These are phyloP conservation scores for Fragilaria crotonensis DNA, from an alignment of 108 stramenopile species.

Conservation along the genomic window DNA sequence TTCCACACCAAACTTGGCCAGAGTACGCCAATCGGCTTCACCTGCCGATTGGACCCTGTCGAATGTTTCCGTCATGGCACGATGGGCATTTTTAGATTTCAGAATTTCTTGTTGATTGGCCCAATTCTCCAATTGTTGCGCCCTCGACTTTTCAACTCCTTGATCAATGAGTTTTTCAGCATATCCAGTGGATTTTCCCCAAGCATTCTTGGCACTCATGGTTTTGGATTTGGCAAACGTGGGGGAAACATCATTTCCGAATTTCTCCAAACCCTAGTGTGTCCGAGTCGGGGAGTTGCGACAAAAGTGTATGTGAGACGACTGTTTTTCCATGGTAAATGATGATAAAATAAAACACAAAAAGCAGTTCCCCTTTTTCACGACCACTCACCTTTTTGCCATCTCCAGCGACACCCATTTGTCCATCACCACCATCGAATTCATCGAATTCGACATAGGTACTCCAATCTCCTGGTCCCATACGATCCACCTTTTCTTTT, in stretches of 20 bases:
- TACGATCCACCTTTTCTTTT: conserved; percentile 38
- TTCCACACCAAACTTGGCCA: conserved; percentile 76
- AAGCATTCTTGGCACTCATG: conserved; percentile 76
- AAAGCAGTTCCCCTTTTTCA: no score
- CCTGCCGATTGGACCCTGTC: conserved; percentile 22
- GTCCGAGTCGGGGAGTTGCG: no score
- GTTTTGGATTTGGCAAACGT: conserved; percentile 47
- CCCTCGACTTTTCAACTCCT: conserved; percentile 59
- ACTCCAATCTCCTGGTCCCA: conserved; percentile 52
- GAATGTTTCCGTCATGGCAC: conserved; percentile 58
- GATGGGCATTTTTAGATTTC: conserved; percentile 31
- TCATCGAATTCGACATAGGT: conserved; percentile 73
- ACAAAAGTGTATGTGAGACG: no score
- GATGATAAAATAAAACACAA: background rate
- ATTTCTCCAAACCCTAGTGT: conserved; percentile 14
- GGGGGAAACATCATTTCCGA: conserved; percentile 18
- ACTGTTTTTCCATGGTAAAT: background rate
- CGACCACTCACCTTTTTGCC: no score
- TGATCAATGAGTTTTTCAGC: conserved; percentile 47
- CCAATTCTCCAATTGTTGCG: conserved; percentile 86
- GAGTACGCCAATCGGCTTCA: conserved; percentile 63
- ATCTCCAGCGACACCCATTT: conserved; percentile 90
- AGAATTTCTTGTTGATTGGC: conserved; percentile 80
- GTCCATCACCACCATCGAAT: conserved; percentile 85
- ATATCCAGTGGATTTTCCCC: conserved; percentile 72